Base-by-base conservation (phyloP, 164 flowering plant genomes). In the Liriodendron chinense region DNA sequence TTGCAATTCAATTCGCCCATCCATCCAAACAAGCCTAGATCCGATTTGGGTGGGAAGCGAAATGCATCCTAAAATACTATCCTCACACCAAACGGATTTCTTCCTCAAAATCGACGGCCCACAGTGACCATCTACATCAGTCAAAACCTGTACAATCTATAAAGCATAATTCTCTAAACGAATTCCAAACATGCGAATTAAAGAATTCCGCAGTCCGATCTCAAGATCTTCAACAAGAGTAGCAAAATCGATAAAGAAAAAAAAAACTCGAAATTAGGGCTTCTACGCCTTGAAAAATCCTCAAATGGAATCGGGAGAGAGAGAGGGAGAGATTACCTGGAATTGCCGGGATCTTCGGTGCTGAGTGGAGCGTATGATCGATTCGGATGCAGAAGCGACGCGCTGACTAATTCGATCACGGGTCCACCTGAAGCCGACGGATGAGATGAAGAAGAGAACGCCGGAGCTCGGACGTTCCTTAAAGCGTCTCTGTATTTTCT, bases 401-500 rank as follows among this genome's bases (percentile, higher is more conserved):
- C 77, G 65, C 48, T 76, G 12, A 50, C 78, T 80, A 91, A 65
- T 77, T 91, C 94, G 78, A 91, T 89, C 74, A 88, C 90, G 2
- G 86, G 87, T 24, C 90, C 90, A 8, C 83, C 84, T 0, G 84
- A 80, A 70, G 87, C 73, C 10, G 84, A 69, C 5, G 83, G 63
- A 26, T 80, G 48, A n/a, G 63, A 63, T 16, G 66, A 65, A 21
- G 67, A 64, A 20, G 69, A 26, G 47, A 20, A 23, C 57, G 69
- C 13, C 16, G 78, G 72, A 20, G 83, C 69, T 57, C 98, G 86
- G 13, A 86, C 96, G 78, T 90, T 89, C 87, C 89, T 89, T 79
- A 93, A 72, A 2, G 94, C 92, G 74, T 92, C 97, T 76, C 98
- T 85, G 72, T 90, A 83, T 83, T 83, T 90, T 62, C 81, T 86